phyloP scores from a whole-genome alignment of 352 stramenopile genomes.

The Halophytophthora polymorphica region DNA sequence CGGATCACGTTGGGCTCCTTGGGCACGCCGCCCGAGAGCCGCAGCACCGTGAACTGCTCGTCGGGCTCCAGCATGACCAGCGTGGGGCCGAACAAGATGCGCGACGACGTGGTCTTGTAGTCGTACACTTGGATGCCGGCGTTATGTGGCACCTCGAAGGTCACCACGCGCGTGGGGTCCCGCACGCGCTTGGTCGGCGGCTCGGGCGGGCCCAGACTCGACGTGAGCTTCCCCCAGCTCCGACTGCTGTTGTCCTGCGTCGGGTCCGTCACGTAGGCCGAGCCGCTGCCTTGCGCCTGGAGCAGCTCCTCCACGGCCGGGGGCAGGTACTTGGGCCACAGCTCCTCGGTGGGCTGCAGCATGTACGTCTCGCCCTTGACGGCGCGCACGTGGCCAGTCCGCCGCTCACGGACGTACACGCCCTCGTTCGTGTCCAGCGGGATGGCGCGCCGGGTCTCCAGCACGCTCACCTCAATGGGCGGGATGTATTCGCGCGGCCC shows the following conservation, averaged over 20 bases:
- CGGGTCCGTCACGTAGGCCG: conserved; percentile 60
- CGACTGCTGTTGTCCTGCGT: conserved; percentile 14
- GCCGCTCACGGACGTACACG: conserved; percentile 78
- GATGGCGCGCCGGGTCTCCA: conserved; percentile 75
- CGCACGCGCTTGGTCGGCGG: conserved; percentile 16
- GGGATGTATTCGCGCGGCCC: conserved; percentile 78
- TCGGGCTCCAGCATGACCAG: conserved; percentile 80
- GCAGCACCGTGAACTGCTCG: conserved; percentile 81
- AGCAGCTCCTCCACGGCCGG: conserved; percentile 68
- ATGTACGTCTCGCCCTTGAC: conserved; percentile 82
- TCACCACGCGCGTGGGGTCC: conserved; percentile 66
- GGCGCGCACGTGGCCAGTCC: conserved; percentile 67
- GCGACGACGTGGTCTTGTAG: conserved; percentile 79
- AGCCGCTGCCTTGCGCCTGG: conserved; percentile 45
- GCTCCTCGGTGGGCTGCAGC: conserved; percentile 73
- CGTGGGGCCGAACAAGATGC: conserved; percentile 78
- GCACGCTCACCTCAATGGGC: conserved; percentile 68
- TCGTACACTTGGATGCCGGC: conserved; percentile 81
- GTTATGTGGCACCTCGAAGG: conserved; percentile 81
- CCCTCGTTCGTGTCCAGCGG: conserved; percentile 77
- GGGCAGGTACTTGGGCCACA: conserved; percentile 65
- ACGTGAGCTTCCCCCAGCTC: conserved; percentile 20
- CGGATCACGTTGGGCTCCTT: conserved; percentile 81
- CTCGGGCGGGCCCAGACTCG: conserved; percentile 21
- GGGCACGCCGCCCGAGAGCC: conserved; percentile 59